These are phyloP conservation scores for Blumeria hordei DNA, from an alignment of 2,329 filamentous ascomycete genomes.

Conservation along the genomic window DNA sequence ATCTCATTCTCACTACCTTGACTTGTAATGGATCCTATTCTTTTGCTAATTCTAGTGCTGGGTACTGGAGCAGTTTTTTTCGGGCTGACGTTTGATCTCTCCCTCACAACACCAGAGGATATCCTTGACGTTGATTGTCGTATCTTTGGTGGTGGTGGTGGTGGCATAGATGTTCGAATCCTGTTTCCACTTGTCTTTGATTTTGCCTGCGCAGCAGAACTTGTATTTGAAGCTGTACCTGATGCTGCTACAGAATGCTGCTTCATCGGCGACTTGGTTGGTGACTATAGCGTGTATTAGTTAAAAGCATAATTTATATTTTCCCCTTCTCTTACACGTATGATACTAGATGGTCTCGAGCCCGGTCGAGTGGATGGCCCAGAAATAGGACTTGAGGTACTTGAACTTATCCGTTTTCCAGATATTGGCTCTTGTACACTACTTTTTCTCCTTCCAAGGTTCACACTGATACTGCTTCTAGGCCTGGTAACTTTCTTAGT, in stretches of 20 bases:
- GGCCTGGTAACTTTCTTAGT: slow-evolving; percentile 18
- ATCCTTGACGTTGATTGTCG: no score
- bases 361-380: slow-evolving; percentile 35
- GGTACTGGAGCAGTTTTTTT: slow-evolving; percentile 10
- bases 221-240: slow-evolving; percentile 33
- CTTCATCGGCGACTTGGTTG: slow-evolving; percentile 60
- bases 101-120: no score
- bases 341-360: slow-evolving; percentile 28
- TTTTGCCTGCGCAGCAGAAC: background rate
- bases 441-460: slow-evolving; percentile 18
- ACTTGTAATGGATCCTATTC: slow-evolving; percentile 12
- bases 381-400: slow-evolving; percentile 36
- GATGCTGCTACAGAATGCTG: slow-evolving; percentile 32
- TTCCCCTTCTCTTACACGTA: slow-evolving; percentile 22
- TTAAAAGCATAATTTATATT: slow-evolving; percentile 4
- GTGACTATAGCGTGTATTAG: slow-evolving; percentile 28
- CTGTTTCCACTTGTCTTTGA: slow-evolving; percentile 23
- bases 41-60: slow-evolving; percentile 12
- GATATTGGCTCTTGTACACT: slow-evolving; percentile 26
- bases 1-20: slow-evolving; percentile 13
- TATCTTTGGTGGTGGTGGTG: slow-evolving; percentile 19
- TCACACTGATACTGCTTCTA: slow-evolving; percentile 19
- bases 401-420: slow-evolving; percentile 41
- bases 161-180: slow-evolving; percentile 39
- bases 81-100: no score